Evolutionary conservation across 805 yeast species (phyloP).

Genomic region (Starmerella potacharoeniae): DNA sequence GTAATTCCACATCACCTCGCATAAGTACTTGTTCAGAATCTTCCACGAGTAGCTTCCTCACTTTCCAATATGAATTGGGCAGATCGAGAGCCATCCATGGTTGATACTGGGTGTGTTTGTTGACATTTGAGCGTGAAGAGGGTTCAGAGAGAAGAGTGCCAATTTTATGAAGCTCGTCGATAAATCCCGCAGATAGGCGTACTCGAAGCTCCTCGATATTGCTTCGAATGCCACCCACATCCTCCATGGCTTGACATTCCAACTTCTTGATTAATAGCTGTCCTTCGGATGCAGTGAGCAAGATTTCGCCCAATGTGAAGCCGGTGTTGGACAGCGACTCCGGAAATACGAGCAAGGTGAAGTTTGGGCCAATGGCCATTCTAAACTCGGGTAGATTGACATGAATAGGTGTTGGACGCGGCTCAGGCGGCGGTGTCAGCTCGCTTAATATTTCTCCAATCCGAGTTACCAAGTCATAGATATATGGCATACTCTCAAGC

Average conservation of each 20-base stretch:
- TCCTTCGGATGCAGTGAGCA: constrained; percentile 16
- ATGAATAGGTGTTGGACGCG: constrained; percentile 13
- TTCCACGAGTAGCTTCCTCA: not conserved
- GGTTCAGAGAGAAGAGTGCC: not conserved
- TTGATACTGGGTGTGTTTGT: not conserved
- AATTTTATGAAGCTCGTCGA: not conserved
- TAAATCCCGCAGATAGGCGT: not conserved
- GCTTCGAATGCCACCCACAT: not conserved
- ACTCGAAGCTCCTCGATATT: not conserved
- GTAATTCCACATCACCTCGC: not conserved
- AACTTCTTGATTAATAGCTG: constrained; percentile 12
- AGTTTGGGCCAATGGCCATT: constrained; percentile 10
- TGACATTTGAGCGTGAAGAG: not conserved
- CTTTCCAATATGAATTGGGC: not conserved
- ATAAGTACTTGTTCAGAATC: not conserved
- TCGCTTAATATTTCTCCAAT: not conserved
- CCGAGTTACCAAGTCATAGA: not conserved
- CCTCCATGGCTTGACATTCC: not conserved
- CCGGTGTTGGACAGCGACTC: constrained; percentile 5
- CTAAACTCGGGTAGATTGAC: constrained; percentile 19
- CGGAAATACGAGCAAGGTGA: constrained; percentile 18
- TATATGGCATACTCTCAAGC: not conserved
- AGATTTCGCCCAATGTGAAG: constrained; percentile 12
- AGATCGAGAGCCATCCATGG: not conserved
- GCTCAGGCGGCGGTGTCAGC: constrained; percentile 13